These are phyloP conservation scores for Fusarium sp. DNA, from an alignment of 2,329 filamentous ascomycete genomes.

Conservation along the genomic window DNA sequence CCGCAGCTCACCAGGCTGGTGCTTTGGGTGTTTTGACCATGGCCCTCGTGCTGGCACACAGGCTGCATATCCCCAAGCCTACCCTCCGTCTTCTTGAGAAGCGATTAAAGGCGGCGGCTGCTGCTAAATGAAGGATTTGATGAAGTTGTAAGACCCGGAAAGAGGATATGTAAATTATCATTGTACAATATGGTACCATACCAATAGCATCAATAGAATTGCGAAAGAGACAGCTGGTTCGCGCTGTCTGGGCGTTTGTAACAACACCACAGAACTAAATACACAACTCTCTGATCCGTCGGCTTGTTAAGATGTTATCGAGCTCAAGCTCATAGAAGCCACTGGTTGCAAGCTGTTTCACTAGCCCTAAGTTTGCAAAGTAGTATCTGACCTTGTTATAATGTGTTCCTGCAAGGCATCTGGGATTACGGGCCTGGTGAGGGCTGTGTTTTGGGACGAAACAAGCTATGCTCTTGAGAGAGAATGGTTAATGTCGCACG, in stretches of 20 bases:
- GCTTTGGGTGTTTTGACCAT: slow-evolving; percentile 87
- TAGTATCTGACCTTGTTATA: neutral
- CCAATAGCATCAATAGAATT: slow-evolving; percentile 35
- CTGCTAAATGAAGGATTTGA: slow-evolving; percentile 33
- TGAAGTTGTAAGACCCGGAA: slow-evolving; percentile 24
- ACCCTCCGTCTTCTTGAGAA: slow-evolving; percentile 71
- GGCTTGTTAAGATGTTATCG: neutral
- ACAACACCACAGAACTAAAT: neutral
- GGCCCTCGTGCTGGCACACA: slow-evolving; percentile 80
- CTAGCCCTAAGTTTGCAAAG: neutral
- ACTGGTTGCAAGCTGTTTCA: neutral
- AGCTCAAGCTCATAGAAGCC: neutral
- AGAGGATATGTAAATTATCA: slow-evolving; percentile 38
- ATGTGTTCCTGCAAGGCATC: neutral
- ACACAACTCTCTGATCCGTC: neutral
- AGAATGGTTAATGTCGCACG: neutral
- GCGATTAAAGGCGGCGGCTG: slow-evolving; percentile 54
- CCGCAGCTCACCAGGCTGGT: slow-evolving; percentile 92
- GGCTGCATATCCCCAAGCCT: slow-evolving; percentile 78
- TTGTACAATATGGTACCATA: slow-evolving; percentile 45
- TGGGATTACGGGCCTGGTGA: neutral
- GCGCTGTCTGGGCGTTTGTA: slow-evolving; percentile 8
- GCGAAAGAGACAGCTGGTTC: slow-evolving; percentile 17
- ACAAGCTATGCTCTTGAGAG: neutral
- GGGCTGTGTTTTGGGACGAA: neutral